Base-by-base conservation (phyloP, 805 yeast genomes). In the Candida nemodendra region DNA sequence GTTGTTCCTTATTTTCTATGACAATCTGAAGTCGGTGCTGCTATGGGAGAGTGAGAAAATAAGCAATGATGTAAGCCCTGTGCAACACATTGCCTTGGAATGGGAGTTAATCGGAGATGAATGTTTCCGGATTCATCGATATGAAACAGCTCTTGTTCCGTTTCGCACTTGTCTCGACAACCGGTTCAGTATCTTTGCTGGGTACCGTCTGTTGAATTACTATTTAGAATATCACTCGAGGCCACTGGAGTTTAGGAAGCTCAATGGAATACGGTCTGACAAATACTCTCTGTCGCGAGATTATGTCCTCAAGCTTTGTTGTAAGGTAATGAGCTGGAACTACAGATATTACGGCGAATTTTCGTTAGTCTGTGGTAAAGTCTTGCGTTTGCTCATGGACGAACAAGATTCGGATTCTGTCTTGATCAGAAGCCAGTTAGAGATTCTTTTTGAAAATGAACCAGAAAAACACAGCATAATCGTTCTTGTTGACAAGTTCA, bases 1-100 rank as follows among this genome's bases (percentile, higher is more conserved):
- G 45, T 61, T 81, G 40, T 81, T 81, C 56, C 71, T 81, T 74
- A 61, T 80, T 7, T 65, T 81, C 31, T 81, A 81, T 51, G 86
- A 81, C 48, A 91, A 85, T 56, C 70, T 85, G 51, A 74, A 83
- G 54, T 79, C 87, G 3, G 90, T 86, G 53, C 83, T 96, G 2
- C 76, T 88, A 68, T 62, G 64, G 61, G 62, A 59, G 26, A 59
- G 56, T 36, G 67, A 62, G 31, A 45, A 51, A 17, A 31, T 40
- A 3, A 44, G 39, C 32, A 50, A 53, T 29, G 56, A 48, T 21
- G 32, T 47, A 5, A 40, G 37, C 26, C 49, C 50, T 4, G 57
- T 67, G 11, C 69, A 66, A 38, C 81, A 79, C 48, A 75, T 80
- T 51, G 83, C 85, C 0, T 56, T 83, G 18, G 88, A 84, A 54